Evolutionary conservation across 2,329 filamentous ascomycete species (phyloP).

Genomic region (Aspergillus uvarum): DNA sequence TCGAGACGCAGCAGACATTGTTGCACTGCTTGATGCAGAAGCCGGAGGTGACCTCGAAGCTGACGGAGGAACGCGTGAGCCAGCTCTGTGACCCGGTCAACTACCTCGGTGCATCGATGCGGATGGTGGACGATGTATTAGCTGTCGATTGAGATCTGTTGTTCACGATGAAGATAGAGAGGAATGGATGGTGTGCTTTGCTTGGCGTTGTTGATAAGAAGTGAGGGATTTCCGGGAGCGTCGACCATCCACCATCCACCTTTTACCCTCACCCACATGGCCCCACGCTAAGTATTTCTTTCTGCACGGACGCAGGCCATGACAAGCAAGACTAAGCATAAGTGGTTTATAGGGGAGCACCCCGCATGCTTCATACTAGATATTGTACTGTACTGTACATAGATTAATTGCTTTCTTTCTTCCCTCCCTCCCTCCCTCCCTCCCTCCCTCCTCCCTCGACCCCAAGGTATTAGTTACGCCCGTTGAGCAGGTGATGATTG

Average conservation of each 20-base stretch:
- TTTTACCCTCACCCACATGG: background rate
- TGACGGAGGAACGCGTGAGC: constrained; percentile 49
- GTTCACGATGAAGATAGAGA: background rate
- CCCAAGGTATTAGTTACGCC: too few species aligned
- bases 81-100: constrained; percentile 57
- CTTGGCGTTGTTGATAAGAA: background rate
- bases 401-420: too few species aligned
- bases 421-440: too few species aligned
- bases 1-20: constrained; percentile 46
- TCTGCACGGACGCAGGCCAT: too few species aligned
- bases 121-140: constrained; percentile 37
- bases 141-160: constrained; percentile 8
- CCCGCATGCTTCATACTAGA: too few species aligned
- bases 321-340: too few species aligned
- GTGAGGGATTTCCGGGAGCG: too few species aligned
- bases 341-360: too few species aligned
- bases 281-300: background rate
- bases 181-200: background rate
- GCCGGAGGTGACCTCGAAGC: constrained; percentile 43
- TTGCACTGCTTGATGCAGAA: constrained; percentile 45
- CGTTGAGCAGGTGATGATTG: too few species aligned
- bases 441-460: too few species aligned
- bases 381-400: too few species aligned
- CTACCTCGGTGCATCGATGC: constrained; percentile 39
- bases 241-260: background rate